Conservation (phyloP, 345 rosid species). For the Trapa incisa region DNA sequence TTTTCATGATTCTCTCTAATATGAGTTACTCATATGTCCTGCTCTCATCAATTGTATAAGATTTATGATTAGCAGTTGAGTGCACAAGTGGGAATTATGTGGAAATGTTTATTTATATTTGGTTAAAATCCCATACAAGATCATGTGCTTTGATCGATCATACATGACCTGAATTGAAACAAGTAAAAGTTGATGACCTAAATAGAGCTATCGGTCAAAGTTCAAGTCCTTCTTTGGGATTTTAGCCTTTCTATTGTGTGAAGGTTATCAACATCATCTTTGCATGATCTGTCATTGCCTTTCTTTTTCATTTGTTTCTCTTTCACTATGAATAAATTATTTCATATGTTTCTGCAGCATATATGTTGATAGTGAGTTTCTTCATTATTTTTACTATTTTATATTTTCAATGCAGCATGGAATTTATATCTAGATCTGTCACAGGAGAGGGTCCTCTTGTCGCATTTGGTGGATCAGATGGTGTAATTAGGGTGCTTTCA, state of each 20-base stretch:
- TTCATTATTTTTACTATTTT: neutral
- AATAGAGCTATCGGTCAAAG: no score
- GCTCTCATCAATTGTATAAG: no score
- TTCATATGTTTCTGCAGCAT: constrained; percentile 1
- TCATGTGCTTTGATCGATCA: no score
- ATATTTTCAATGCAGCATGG: constrained; percentile 54
- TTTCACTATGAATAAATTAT: neutral
- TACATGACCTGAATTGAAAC: no score
- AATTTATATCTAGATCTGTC: constrained; percentile 67
- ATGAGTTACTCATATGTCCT: neutral
- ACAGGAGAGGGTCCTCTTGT: constrained; percentile 92
- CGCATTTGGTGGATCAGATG: constrained; percentile 98
- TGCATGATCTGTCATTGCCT: neutral
- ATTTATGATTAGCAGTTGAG: neutral
- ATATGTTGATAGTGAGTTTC: constrained; percentile 3
- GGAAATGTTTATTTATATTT: neutral
- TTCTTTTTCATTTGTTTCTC: neutral
- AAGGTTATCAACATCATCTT: neutral
- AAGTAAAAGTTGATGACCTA: no score
- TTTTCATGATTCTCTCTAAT: neutral
- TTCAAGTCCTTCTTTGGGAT: no score
- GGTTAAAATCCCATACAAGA: no score
- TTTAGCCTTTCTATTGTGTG: neutral
- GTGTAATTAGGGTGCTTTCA: constrained; percentile 96
- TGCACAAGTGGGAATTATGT: neutral